phyloP scores from a whole-genome alignment of 2,329 filamentous ascomycete genomes.

The Arthrobotrys sphaeroides region DNA sequence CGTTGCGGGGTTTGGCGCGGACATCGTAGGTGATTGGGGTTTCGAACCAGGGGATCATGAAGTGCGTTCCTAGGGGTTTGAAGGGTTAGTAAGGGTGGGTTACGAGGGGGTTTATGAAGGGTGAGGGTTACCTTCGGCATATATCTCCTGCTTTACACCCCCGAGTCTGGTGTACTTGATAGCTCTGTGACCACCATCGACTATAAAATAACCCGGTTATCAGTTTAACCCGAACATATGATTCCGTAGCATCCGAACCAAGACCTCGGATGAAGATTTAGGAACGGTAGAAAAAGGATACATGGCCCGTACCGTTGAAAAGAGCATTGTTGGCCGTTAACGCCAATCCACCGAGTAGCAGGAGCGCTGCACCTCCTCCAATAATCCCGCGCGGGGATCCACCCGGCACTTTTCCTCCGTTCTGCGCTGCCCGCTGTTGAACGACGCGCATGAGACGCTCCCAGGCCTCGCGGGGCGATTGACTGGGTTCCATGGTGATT shows the following conservation, averaged over 20 bases:
- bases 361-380: constrained; percentile 67
- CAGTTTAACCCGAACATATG: no score
- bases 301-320: constrained; percentile 74
- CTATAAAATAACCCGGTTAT: no score
- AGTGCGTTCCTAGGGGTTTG: constrained; percentile 74
- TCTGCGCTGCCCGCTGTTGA: constrained; percentile 68
- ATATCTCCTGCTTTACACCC: constrained; percentile 96
- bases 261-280: no score
- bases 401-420: constrained; percentile 63
- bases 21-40: constrained; percentile 97
- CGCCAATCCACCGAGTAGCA: constrained; percentile 67
- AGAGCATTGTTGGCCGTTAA: constrained; percentile 71
- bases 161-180: constrained; percentile 96
- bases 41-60: constrained; percentile 96
- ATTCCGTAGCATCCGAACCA: no score
- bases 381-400: constrained; percentile 65
- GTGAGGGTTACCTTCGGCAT: constrained; percentile 77
- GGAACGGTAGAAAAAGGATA: not conserved
- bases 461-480: constrained; percentile 71
- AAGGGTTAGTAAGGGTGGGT: no score
- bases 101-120: not conserved
- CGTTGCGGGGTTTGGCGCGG: constrained; percentile 94
- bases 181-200: constrained; percentile 97
- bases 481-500: constrained; percentile 61
- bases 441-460: constrained; percentile 64